Evolutionary conservation across 2,329 filamentous ascomycete species (phyloP).

Genomic region (Stagonosporopsis tanaceti): DNA sequence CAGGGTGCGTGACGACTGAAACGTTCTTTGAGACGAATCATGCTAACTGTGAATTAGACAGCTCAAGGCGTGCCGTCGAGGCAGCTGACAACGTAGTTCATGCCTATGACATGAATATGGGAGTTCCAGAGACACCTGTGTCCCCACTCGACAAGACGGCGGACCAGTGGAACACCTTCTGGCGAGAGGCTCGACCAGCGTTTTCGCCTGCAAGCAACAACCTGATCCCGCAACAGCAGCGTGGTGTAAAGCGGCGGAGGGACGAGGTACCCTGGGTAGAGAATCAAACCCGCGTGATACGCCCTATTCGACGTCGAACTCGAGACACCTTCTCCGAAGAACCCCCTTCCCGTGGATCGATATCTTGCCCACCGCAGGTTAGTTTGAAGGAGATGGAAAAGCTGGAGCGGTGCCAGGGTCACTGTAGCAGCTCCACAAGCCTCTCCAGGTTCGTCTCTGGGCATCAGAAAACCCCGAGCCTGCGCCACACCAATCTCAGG

Average conservation of each 20-base stretch:
- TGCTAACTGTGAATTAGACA: slow-evolving; percentile 59
- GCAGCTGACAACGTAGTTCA: slow-evolving; percentile 79
- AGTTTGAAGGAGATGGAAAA: slow-evolving; percentile 24
- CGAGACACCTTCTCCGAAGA: slow-evolving; percentile 44
- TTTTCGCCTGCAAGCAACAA: slow-evolving; percentile 55
- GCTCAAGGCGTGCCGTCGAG: slow-evolving; percentile 74
- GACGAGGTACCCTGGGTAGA: slow-evolving; percentile 48
- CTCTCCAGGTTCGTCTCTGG: slow-evolving; percentile 48
- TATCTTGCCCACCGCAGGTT: slow-evolving; percentile 26
- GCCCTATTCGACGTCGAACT: slow-evolving; percentile 36
- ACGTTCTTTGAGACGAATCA: neutral
- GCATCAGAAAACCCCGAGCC: slow-evolving; percentile 55
- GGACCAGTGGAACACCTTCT: slow-evolving; percentile 37
- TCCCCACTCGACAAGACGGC: slow-evolving; percentile 49
- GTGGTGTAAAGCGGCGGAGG: slow-evolving; percentile 54
- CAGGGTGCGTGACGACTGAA: slow-evolving; percentile 63
- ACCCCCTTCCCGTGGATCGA: slow-evolving; percentile 27
- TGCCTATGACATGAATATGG: slow-evolving; percentile 78
- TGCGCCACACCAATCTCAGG: slow-evolving; percentile 57
- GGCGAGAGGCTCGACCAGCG: slow-evolving; percentile 52
- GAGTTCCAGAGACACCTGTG: slow-evolving; percentile 70
- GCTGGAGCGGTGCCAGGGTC: slow-evolving; percentile 27
- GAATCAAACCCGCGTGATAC: slow-evolving; percentile 35
- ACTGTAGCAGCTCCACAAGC: slow-evolving; percentile 38
- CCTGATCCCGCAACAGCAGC: slow-evolving; percentile 48